These are phyloP conservation scores for Kazachstania viticola DNA, from an alignment of 805 yeast genomes.

Conservation along the genomic window DNA sequence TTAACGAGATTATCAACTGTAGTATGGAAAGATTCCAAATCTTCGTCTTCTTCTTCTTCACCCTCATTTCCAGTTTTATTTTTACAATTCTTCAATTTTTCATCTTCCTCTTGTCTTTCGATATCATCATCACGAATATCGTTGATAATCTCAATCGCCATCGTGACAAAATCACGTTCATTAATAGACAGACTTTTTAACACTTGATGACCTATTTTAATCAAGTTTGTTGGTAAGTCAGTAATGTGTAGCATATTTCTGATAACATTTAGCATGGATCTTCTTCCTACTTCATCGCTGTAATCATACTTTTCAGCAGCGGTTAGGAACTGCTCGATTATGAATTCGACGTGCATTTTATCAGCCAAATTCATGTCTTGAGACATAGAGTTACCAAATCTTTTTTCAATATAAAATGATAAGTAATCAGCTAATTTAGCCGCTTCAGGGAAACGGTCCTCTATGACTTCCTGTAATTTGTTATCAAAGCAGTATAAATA, in stretches of 20 bases:
- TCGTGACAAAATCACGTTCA: conserved; percentile 74
- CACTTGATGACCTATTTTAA: conserved; percentile 49
- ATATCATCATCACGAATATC: conserved; percentile 65
- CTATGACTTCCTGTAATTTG: conserved; percentile 43
- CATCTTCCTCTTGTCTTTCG: conserved; percentile 28
- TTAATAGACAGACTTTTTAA: conserved; percentile 60
- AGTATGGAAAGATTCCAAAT: conserved; percentile 37
- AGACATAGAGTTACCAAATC: conserved; percentile 23
- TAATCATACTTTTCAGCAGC: conserved; percentile 68
- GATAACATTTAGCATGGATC: conserved; percentile 53
- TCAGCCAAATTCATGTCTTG: conserved; percentile 27
- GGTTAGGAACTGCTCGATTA: conserved; percentile 58
- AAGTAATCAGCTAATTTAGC: conserved; percentile 53
- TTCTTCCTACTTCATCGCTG: conserved; percentile 83
- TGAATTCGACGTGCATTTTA: conserved; percentile 52
- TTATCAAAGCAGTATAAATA: conserved; percentile 52
- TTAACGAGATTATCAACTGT: conserved; percentile 31
- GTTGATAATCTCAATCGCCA: conserved; percentile 74
- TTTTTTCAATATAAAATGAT: conserved; percentile 41
- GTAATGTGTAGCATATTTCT: conserved; percentile 51
- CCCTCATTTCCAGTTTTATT: conserved; percentile 9
- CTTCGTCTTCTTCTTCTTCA: conserved; percentile 24
- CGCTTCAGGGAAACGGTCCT: conserved; percentile 68
- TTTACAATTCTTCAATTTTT: conserved; percentile 9
- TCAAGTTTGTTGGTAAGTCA: conserved; percentile 40